These are phyloP conservation scores for Coleophoma eucalyptorum DNA, from an alignment of 2,329 filamentous ascomycete genomes.

Conservation along the genomic window DNA sequence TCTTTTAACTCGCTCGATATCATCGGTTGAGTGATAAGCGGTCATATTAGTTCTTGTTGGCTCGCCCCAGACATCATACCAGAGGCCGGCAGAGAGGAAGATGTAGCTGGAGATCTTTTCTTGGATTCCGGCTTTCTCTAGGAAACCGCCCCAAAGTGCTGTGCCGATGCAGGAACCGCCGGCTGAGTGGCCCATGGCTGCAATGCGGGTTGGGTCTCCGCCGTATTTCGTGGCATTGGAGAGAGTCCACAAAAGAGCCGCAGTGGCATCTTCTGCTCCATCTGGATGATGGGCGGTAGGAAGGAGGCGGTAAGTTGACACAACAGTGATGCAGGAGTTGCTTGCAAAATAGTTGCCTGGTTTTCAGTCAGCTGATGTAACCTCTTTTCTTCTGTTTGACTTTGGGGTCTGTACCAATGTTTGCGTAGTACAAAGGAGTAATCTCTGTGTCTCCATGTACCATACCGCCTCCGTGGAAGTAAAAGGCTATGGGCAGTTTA, in stretches of 20 bases:
- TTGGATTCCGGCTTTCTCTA: background rate
- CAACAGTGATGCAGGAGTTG: background rate
- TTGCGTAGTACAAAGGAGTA: background rate
- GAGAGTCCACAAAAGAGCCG: background rate
- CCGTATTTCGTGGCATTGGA: background rate
- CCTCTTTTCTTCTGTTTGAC: background rate
- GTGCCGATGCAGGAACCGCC: background rate
- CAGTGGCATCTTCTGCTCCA: background rate
- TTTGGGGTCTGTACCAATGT: background rate
- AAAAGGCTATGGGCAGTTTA: background rate
- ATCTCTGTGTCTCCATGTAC: background rate
- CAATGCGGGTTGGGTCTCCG: background rate
- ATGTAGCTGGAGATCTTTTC: background rate
- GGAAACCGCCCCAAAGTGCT: background rate
- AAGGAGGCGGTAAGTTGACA: background rate
- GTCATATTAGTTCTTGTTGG: background rate
- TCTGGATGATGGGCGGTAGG: background rate
- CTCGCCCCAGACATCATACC: constrained; percentile 1
- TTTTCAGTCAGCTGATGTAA: background rate
- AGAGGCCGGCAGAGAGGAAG: background rate
- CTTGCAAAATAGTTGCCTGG: constrained; percentile 1
- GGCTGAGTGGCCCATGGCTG: constrained; percentile 1
- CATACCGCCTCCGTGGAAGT: background rate
- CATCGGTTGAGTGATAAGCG: background rate
- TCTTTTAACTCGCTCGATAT: background rate